A percentile compares a stretch with the other conserved stretches of the same genome.
Conservation (phyloP, 1,284 basidiomycete genomes). For the Cystobasidium slooffiae region DNA sequence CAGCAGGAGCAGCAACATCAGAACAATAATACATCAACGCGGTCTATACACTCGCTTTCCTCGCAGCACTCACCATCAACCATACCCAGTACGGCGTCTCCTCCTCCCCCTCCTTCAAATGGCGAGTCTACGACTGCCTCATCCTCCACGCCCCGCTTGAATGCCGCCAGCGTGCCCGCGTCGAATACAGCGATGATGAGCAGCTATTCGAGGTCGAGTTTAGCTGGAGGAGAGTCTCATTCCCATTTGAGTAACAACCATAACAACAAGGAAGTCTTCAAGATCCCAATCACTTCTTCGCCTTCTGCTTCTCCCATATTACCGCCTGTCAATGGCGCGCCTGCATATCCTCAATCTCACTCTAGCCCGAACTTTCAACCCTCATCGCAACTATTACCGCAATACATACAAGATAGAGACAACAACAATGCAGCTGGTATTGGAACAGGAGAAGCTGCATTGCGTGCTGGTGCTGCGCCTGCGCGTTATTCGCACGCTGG, state of each 20-base stretch:
- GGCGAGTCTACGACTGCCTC: not conserved
- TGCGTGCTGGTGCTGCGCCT: not conserved
- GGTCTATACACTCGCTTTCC: not conserved
- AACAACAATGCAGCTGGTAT: not conserved
- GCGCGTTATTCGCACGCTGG: slow-evolving; percentile 3
- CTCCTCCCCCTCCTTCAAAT: slow-evolving; percentile 3
- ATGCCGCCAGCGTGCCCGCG: not conserved
- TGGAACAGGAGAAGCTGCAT: not conserved
- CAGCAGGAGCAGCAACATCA: not conserved
- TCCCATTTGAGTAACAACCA: not conserved
- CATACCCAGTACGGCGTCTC: not conserved
- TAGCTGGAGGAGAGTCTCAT: not conserved
- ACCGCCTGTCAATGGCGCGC: not conserved
- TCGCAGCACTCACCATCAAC: not conserved
- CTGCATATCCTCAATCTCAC: not conserved
- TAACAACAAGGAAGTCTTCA: slow-evolving; percentile 8
- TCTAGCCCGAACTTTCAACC: slow-evolving; percentile 4
- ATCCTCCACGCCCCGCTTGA: not conserved
- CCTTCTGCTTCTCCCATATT: not conserved
- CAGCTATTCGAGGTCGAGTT: not conserved
- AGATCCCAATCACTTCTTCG: slow-evolving; percentile 2
- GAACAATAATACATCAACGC: not conserved
- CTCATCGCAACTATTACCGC: not conserved
- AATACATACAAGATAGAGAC: not conserved
- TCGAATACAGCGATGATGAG: not conserved